A percentile compares a stretch with the other conserved stretches of the same genome.
Conservation (phyloP, 495 filamentous ascomycete species). For the Neurospora hispaniola region DNA sequence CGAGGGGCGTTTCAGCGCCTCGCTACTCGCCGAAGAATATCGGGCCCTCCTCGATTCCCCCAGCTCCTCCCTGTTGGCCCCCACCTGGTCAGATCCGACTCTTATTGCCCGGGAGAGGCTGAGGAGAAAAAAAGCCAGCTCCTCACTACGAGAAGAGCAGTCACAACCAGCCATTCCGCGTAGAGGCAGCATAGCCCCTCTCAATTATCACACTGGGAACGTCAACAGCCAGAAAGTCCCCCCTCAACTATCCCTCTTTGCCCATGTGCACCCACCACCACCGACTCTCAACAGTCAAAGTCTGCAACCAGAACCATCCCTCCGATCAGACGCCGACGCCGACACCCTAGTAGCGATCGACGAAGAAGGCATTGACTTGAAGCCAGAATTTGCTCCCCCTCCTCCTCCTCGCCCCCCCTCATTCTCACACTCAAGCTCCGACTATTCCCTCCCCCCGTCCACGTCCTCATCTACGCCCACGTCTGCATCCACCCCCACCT, state of each 20-base stretch:
- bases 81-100: constrained; percentile 15
- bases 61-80: constrained; percentile 7
- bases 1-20: constrained; percentile 25
- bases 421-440: not conserved
- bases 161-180: not conserved
- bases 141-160: not conserved
- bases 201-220: not conserved
- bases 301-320: constrained; percentile 10
- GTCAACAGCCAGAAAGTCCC: not conserved
- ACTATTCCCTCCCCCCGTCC: not conserved
- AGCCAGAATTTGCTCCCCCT: constrained; percentile 23
- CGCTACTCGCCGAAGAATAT: constrained; percentile 38
- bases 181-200: not conserved
- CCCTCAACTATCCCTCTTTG: not conserved
- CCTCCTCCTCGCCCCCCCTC: constrained; percentile 9
- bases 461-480: too few species aligned
- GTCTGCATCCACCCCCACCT: not conserved
- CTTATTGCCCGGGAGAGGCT: not conserved
- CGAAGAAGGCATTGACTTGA: constrained; percentile 31
- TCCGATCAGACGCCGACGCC: constrained; percentile 35
- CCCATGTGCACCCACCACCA: not conserved
- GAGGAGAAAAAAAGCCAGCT: not conserved
- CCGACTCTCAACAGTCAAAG: constrained; percentile 6
- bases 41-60: constrained; percentile 29
- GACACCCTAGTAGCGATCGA: constrained; percentile 34